These are phyloP conservation scores for Elasticomyces elasticus DNA, from an alignment of 495 filamentous ascomycete genomes.

Conservation along the genomic window DNA sequence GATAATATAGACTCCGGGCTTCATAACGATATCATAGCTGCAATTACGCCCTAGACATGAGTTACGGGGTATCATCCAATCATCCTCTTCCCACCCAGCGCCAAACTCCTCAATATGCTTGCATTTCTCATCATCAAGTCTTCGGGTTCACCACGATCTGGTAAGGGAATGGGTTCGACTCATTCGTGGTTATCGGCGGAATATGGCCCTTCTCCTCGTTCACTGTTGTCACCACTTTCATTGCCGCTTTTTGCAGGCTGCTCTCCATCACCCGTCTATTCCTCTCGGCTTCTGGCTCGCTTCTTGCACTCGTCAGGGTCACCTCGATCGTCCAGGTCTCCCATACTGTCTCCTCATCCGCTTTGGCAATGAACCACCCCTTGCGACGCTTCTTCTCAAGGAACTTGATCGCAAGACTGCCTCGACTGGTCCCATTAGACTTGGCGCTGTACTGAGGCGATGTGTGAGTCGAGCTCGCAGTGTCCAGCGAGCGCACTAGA, in stretches of 20 bases:
- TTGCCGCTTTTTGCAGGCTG: slow-evolving; percentile 69
- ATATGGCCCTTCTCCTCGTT: slow-evolving; percentile 92
- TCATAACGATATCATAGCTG: background rate
- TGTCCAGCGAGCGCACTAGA: slow-evolving; percentile 53
- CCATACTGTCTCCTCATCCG: slow-evolving; percentile 91
- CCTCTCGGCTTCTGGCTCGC: slow-evolving; percentile 41
- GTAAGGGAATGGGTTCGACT: slow-evolving; percentile 91
- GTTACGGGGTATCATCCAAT: background rate
- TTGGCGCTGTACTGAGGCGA: slow-evolving; percentile 25
- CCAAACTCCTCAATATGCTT: no score
- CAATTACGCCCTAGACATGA: background rate
- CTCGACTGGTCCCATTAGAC: slow-evolving; percentile 39
- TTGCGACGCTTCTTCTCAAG: slow-evolving; percentile 85
- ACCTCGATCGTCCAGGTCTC: slow-evolving; percentile 91
- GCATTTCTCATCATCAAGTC: background rate
- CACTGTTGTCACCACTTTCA: slow-evolving; percentile 78
- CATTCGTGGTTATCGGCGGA: slow-evolving; percentile 87
- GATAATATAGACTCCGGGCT: background rate
- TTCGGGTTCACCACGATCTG: slow-evolving; percentile 56
- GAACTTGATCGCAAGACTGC: slow-evolving; percentile 80
- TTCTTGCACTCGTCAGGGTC: slow-evolving; percentile 76
- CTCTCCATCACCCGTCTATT: slow-evolving; percentile 71
- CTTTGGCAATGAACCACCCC: slow-evolving; percentile 64
- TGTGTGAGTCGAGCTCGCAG: slow-evolving; percentile 34
- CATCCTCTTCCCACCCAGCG: background rate